phyloP scores from a whole-genome alignment of 1,284 basidiomycete genomes.

The Phylloporus sp. region DNA sequence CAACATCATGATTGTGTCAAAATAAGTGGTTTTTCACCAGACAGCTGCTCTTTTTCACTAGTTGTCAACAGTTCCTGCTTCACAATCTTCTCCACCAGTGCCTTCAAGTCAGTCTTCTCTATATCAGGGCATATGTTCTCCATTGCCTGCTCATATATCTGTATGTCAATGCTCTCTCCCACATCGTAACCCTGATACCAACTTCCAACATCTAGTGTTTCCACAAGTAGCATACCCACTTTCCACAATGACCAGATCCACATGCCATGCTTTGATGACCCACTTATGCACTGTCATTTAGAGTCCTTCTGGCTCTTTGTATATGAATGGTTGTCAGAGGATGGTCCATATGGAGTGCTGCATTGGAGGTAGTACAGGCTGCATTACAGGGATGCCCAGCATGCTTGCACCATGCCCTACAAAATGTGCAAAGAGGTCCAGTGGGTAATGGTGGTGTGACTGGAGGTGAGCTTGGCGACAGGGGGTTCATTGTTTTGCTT shows the following conservation, averaged over 20 bases:
- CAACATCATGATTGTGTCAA: constrained; percentile 2
- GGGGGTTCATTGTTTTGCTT: constrained; percentile 49
- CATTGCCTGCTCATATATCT: constrained; percentile 46
- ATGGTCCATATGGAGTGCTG: constrained; percentile 89
- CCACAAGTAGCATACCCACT: constrained; percentile 84
- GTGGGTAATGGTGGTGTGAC: constrained; percentile 68
- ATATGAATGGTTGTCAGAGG: constrained; percentile 83
- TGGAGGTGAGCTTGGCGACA: constrained; percentile 86
- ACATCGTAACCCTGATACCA: constrained; percentile 78
- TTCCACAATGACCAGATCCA: constrained; percentile 80
- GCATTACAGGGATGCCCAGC: constrained; percentile 82
- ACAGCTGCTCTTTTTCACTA: constrained; percentile 8
- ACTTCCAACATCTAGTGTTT: constrained; percentile 85
- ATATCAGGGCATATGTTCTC: constrained; percentile 32
- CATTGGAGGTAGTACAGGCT: constrained; percentile 73
- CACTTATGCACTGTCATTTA: constrained; percentile 85
- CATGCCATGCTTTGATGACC: constrained; percentile 90
- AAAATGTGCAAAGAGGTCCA: constrained; percentile 88
- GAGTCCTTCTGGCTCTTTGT: constrained; percentile 98
- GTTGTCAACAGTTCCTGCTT: constrained; percentile 29
- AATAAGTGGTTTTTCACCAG: not conserved
- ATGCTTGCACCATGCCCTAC: constrained; percentile 83
- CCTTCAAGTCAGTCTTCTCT: constrained; percentile 45
- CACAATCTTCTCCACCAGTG: constrained; percentile 33
- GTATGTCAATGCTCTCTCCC: constrained; percentile 63